Base-by-base conservation (phyloP, 2,329 filamentous ascomycete genomes). In the Sporothrix dimorphospora region DNA sequence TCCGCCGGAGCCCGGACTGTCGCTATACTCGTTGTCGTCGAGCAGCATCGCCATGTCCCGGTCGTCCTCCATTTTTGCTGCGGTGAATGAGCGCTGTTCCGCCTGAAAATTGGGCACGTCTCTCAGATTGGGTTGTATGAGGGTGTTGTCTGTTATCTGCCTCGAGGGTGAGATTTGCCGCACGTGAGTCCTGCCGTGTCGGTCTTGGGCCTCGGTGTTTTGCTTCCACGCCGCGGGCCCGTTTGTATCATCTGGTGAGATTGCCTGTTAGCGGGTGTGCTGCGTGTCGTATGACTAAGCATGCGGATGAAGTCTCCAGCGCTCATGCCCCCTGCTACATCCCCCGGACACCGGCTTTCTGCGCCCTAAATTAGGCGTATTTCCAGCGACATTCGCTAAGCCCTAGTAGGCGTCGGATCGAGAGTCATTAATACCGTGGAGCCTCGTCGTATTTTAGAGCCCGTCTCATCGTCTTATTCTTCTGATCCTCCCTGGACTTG, bases 361-460 rank as follows among this genome's bases (percentile, higher is more conserved):
- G 24, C 51, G 51, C 51, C 11, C 8, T 9, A 21, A 21, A 21
- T 51, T 51, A 51, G 5, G 7, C 47, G 6, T 55, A 12, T n/a
- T 30, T 30, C 57, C 42, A 24, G 57, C 34, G 34, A n/a, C 34
- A 11, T 53, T 63, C 57, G 57, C 34, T 63, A 63, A 63, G 57
- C 57, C 57, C 38, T 63, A 61, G 57, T 11, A 61, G 57, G 57
- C 57, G 57, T 40, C 57, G 57, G 57, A 4, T 21, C n/a, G 5
- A 61, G 34, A 24, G n/a, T n/a, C n/a, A n/a, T n/a, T n/a, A n/a
- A n/a, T 34, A 38, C n/a, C 57, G 8, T 34, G 19, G 34, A 38
- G n/a, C n/a, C 30, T 19, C 16, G 8, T 34, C 53, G 19, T 55
- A 55, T 34, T 57, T 57, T 19, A 24, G 30, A 5, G 3, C 16